Base-by-base conservation (phyloP, 768 basidiomycete species). In the Termitomyces sp. region DNA sequence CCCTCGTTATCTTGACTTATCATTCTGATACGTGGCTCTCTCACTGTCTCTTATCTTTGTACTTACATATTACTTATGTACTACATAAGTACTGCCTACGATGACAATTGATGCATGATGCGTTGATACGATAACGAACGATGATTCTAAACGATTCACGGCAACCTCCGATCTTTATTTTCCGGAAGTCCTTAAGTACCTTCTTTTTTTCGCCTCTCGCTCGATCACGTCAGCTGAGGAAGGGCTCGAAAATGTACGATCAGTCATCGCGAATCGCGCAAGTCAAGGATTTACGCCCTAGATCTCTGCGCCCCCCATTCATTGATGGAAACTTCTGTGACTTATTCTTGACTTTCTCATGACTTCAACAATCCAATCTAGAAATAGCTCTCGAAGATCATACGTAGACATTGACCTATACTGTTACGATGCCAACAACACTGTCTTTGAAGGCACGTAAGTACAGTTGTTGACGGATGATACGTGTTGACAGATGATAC, bases 161-260 rank as follows among this genome's bases (percentile, higher is more conserved):
- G 50, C 18, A n/a, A 37, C 18, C 2, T n/a, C 24, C 49, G 36
- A n/a, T n/a, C n/a, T n/a, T n/a, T n/a, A n/a, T n/a, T n/a, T n/a
- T n/a, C n/a, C n/a, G n/a, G n/a, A n/a, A n/a, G n/a, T n/a, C n/a
- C n/a, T n/a, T n/a, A n/a, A 4, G 3, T 34, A 47, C n/a, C 10
- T 34, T 34, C 34, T 12, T 34, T 44, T 2, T 8, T 12, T 30
- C 16, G 34, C 10, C 7, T 24, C 20, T 34, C 33, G 7, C 12
- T 37, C 36, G 49, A 50, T 37, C 49, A 50, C 49, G 34, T 50
- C 49, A 36, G 49, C n/a, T n/a, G n/a, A n/a, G n/a, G n/a, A n/a
- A n/a, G 34, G 13, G 4, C 8, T 16, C 16, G 7, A 13, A 20
- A 20, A 48, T 18, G n/a, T 45, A 16, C 18, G 34, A 16, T 6